phyloP scores from a whole-genome alignment of 495 filamentous ascomycete genomes.

The Neurospora sp. region DNA sequence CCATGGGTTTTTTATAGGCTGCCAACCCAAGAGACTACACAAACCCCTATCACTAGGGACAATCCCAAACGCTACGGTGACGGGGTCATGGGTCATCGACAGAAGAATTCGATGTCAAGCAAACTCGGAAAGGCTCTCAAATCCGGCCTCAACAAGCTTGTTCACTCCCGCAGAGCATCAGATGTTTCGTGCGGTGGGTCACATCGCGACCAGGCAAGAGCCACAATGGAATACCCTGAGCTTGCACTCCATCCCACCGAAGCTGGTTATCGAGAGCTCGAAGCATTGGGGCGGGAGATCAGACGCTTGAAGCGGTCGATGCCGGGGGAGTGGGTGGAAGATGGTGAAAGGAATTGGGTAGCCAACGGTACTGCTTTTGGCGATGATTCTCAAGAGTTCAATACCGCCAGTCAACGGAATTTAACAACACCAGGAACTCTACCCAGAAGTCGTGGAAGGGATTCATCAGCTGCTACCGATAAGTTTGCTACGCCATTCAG shows the following conservation, averaged over 20 bases:
- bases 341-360: not conserved
- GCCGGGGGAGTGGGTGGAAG: not conserved
- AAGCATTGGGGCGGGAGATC: conserved; percentile 24
- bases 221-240: conserved; percentile 25
- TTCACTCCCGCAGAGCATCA: conserved; percentile 12
- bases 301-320: conserved; percentile 17
- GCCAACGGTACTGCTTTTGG: not conserved
- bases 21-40: not conserved
- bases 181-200: conserved; percentile 2
- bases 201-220: conserved; percentile 1
- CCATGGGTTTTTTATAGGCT: conserved; percentile 7
- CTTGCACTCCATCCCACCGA: conserved; percentile 24
- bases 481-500: conserved; percentile 13
- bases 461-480: conserved; percentile 10
- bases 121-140: conserved; percentile 25
- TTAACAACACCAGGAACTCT: not conserved
- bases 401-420: conserved; percentile 5
- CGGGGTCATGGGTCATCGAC: not conserved
- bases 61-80: not conserved
- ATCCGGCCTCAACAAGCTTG: conserved; percentile 21
- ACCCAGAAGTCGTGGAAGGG: not conserved
- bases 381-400: not conserved
- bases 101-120: conserved; percentile 13
- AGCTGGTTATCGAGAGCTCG: conserved; percentile 20
- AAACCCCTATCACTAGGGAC: not conserved